Evolutionary conservation across 805 yeast species (phyloP), one percentile per base, ranked within the genome.

Genomic region (Huiozyma naganishii): DNA sequence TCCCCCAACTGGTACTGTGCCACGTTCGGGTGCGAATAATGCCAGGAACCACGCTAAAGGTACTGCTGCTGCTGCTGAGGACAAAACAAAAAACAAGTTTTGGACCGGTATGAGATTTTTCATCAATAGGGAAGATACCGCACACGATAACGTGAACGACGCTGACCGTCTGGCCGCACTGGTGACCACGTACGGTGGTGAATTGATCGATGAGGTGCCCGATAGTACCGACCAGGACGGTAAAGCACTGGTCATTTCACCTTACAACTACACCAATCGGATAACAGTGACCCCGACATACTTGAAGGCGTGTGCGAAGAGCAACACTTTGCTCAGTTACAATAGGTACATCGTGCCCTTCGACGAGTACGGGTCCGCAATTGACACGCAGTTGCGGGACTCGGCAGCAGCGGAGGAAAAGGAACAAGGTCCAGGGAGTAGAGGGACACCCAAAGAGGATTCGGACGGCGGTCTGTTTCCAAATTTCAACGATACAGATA

Each of bases 271-370:
- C 32, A 52, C 62, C 0, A 50, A 53, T 35, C 39, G 54, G 30
- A 53, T 53, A n/a, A 60, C 65, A 4, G 57, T 60, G n/a, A 52
- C 57, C 1, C 56, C 65, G 7, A 57, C 59, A 7, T 60, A 54
- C 44, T 52, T 60, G 39, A 51, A 49, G 36, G 58, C 54, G 7
- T 60, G 63, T 46, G 51, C 55, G 28, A 47, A 50, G 32, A 50
- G 48, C 34, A 47, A 49, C 33, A 48, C 45, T 23, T 42, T 57
- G 32, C 41, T 57, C 33, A 46, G 52, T 29, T 44, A 52, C 12
- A 46, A 51, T 12, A 48, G 52, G 41, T 60, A 53, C 45, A 41
- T 59, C 41, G 60, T 60, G 5, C 64, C 65, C 2, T 59, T 45
- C 29, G 57, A 56, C 46, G 58, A 55, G 39, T 53, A 48, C 35